Conservation (phyloP, 2,329 filamentous ascomycete genomes). For the Monosporascus sp. region DNA sequence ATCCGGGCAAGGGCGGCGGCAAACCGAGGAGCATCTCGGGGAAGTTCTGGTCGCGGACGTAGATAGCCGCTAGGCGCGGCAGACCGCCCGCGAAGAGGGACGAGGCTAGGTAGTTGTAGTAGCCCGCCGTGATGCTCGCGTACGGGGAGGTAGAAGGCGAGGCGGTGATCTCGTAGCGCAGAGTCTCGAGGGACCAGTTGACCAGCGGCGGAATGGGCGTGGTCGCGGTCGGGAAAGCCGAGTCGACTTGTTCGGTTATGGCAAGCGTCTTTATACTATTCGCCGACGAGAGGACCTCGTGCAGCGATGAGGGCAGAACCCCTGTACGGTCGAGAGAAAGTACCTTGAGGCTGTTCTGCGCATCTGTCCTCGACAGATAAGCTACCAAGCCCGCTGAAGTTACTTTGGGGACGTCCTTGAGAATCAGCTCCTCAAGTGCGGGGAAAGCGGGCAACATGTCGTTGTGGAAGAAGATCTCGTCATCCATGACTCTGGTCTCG, state of each 20-base stretch:
- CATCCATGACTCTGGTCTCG: constrained; percentile 64
- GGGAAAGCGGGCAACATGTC: constrained; percentile 68
- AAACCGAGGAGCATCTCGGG: constrained; percentile 70
- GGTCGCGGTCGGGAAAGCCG: constrained; percentile 43
- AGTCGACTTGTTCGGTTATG: constrained; percentile 45
- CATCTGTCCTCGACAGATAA: constrained; percentile 60
- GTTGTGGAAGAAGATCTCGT: constrained; percentile 67
- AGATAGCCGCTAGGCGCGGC: constrained; percentile 69
- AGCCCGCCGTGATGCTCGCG: constrained; percentile 50
- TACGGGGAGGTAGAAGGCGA: constrained; percentile 53
- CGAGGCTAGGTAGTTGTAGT: constrained; percentile 82
- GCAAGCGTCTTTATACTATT: constrained; percentile 53
- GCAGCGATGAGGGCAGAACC: constrained; percentile 57
- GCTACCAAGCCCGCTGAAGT: constrained; percentile 65
- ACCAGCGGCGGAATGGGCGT: constrained; percentile 56
- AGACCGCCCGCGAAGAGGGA: constrained; percentile 73
- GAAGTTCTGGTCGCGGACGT: constrained; percentile 81
- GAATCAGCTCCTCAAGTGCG: constrained; percentile 64
- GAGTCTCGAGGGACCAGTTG: constrained; percentile 62
- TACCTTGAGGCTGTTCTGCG: constrained; percentile 56
- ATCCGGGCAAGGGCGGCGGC: constrained; percentile 53
- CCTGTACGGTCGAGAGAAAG: constrained; percentile 70
- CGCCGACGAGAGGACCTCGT: constrained; percentile 54
- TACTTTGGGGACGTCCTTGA: constrained; percentile 66
- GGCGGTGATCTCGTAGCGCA: constrained; percentile 80